phyloP scores from a whole-genome alignment of 345 rosid species.

The Cochlearia excelsa region DNA sequence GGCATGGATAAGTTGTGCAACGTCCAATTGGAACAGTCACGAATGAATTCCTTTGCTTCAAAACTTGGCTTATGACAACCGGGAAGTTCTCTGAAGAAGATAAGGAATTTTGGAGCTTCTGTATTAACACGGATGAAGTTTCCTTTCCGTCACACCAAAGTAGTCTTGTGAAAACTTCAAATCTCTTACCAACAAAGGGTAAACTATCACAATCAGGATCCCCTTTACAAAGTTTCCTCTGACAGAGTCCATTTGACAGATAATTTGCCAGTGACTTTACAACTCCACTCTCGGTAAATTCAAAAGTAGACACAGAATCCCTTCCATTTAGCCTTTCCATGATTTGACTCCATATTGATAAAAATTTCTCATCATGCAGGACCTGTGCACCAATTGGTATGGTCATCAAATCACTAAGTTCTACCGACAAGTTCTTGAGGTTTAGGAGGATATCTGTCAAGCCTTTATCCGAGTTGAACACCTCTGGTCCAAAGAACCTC shows the following conservation, averaged over 20 bases:
- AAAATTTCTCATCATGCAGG: slow-evolving; percentile 52
- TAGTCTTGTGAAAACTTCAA: slow-evolving; percentile 60
- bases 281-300: slow-evolving; percentile 85
- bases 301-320: slow-evolving; percentile 89
- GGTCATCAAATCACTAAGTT: slow-evolving; percentile 52
- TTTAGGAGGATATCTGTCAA: slow-evolving; percentile 76
- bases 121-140: slow-evolving; percentile 51
- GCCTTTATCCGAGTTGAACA: slow-evolving; percentile 59
- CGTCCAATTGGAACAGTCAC: slow-evolving; percentile 67
- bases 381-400: slow-evolving; percentile 29
- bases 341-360: slow-evolving; percentile 48
- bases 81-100: slow-evolving; percentile 85
- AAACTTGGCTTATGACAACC: slow-evolving; percentile 49
- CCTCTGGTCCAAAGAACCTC: slow-evolving; percentile 58
- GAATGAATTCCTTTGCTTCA: slow-evolving; percentile 57
- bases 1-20: slow-evolving; percentile 53
- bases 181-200: slow-evolving; percentile 55
- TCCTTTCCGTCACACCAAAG: slow-evolving; percentile 51
- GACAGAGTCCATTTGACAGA: slow-evolving; percentile 57
- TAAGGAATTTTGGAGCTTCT: slow-evolving; percentile 71
- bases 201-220: slow-evolving; percentile 31
- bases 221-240: slow-evolving; percentile 39
- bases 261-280: slow-evolving; percentile 65
- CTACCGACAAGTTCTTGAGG: slow-evolving; percentile 59
- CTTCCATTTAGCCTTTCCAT: slow-evolving; percentile 62